phyloP scores from a whole-genome alignment of 192 early-diverging fungal species.

The Podochytrium sp. region DNA sequence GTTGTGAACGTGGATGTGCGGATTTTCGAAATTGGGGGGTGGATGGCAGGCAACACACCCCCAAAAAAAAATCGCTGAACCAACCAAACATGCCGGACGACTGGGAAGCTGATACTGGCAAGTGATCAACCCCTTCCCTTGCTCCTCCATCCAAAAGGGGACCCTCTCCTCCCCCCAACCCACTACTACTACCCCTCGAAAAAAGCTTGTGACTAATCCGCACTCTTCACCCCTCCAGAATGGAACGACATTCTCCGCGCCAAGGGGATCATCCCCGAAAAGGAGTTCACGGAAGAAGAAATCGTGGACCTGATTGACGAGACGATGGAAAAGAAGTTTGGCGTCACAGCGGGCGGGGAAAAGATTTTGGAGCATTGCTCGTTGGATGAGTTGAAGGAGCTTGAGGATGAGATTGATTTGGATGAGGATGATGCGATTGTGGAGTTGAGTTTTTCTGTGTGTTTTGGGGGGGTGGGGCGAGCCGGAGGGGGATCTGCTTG shows the following conservation, averaged over 20 bases:
- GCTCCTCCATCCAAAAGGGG: not conserved
- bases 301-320: conserved; percentile 76
- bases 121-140: not conserved
- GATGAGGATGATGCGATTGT: conserved; percentile 84
- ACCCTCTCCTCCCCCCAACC: not conserved
- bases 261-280: conserved; percentile 87
- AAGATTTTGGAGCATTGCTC: conserved; percentile 63
- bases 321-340: conserved; percentile 62
- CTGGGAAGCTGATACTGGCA: conserved; percentile 26
- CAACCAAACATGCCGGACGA: conserved; percentile 20
- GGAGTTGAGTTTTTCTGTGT: conserved; percentile 46
- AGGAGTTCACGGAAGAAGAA: conserved; percentile 76
- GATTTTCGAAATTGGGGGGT: not conserved
- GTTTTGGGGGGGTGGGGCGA: no score
- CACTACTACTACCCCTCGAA: no score
- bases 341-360: conserved; percentile 40
- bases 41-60: not conserved
- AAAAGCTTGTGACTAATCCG: not conserved
- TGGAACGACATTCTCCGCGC: conserved; percentile 95
- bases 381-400: conserved; percentile 74
- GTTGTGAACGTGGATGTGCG: not conserved
- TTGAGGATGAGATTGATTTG: conserved; percentile 74
- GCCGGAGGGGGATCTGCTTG: no score
- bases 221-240: conserved; percentile 32
- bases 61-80: not conserved